Evolutionary conservation across 805 yeast species (phyloP), one percentile per base, ranked within the genome.

Genomic region (Yamadazyma sp.): DNA sequence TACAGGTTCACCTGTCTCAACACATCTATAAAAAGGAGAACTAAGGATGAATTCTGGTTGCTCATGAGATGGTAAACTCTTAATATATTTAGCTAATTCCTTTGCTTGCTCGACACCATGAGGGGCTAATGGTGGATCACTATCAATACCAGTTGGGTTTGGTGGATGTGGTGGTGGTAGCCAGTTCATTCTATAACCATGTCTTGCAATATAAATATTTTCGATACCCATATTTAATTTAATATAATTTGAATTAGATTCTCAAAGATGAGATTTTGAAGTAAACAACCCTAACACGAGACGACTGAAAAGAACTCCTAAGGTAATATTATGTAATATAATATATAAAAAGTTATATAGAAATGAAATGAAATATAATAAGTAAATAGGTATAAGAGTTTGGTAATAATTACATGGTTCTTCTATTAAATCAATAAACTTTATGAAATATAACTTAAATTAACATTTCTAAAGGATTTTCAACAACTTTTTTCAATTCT

Each of bases 381-480:
- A n/a, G n/a, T n/a, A n/a, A n/a, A n/a, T n/a, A n/a, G n/a, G n/a
- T n/a, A n/a, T n/a, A n/a, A n/a, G n/a, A n/a, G n/a, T n/a, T n/a
- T n/a, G n/a, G n/a, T n/a, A n/a, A n/a, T n/a, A n/a, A n/a, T n/a
- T n/a, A n/a, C n/a, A n/a, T n/a, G n/a, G n/a, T n/a, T n/a, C n/a
- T n/a, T n/a, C n/a, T n/a, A n/a, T n/a, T n/a, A n/a, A n/a, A n/a
- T n/a, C n/a, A n/a, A n/a, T n/a, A n/a, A n/a, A n/a, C n/a, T n/a
- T n/a, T n/a, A n/a, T n/a, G n/a, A n/a, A n/a, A n/a, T n/a, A n/a
- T n/a, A n/a, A n/a, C n/a, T 69, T 79, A 91, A 63, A 93, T 72
- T 63, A 93, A 70, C 66, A 93, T 70, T 70, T 88, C 96, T 60
- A 93, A 76, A 57, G 99, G 99, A 74, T 93, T 89, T 75, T 93